phyloP scores from a whole-genome alignment of 2,329 filamentous ascomycete genomes.

The Curvularia sp. region DNA sequence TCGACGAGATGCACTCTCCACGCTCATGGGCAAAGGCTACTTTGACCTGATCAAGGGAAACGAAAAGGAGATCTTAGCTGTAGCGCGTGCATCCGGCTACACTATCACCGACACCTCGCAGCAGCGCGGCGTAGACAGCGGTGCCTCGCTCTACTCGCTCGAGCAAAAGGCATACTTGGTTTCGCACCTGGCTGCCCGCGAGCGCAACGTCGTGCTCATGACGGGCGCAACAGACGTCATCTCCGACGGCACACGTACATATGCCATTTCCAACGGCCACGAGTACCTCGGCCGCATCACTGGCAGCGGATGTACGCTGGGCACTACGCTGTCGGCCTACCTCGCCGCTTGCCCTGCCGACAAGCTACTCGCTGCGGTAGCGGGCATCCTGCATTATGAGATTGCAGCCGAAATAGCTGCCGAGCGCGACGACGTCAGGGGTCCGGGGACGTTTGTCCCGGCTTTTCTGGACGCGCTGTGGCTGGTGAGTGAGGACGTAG shows the following conservation, averaged over 20 bases:
- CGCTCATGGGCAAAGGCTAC: conserved; percentile 74
- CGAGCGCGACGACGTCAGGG: conserved; percentile 66
- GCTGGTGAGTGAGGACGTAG: conserved; percentile 19
- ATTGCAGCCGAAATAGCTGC: conserved; percentile 75
- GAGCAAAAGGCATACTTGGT: conserved; percentile 69
- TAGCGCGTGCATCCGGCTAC: conserved; percentile 62
- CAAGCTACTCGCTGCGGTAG: conserved; percentile 71
- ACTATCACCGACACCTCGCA: conserved; percentile 59
- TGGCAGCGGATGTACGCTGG: conserved; percentile 80
- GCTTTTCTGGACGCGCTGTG: conserved; percentile 79
- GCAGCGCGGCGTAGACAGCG: conserved; percentile 86
- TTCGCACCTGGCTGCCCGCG: conserved; percentile 68
- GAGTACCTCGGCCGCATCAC: conserved; percentile 73
- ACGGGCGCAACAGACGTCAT: conserved; percentile 81
- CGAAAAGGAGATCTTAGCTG: conserved; percentile 81
- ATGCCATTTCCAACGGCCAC: conserved; percentile 79
- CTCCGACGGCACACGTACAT: conserved; percentile 73
- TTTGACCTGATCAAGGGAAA: conserved; percentile 95
- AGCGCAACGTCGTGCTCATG: conserved; percentile 78
- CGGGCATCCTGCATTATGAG: conserved; percentile 79
- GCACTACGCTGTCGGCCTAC: conserved; percentile 79
- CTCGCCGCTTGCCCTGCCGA: conserved; percentile 57
- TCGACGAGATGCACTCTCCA: conserved; percentile 72
- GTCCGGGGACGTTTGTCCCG: conserved; percentile 86
- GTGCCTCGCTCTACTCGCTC: conserved; percentile 60